Percentiles rank a stretch among this genome's conserved stretches.
Conservation (phyloP, 306 rosid species). For the Amphicarpaea edgeworthii region DNA sequence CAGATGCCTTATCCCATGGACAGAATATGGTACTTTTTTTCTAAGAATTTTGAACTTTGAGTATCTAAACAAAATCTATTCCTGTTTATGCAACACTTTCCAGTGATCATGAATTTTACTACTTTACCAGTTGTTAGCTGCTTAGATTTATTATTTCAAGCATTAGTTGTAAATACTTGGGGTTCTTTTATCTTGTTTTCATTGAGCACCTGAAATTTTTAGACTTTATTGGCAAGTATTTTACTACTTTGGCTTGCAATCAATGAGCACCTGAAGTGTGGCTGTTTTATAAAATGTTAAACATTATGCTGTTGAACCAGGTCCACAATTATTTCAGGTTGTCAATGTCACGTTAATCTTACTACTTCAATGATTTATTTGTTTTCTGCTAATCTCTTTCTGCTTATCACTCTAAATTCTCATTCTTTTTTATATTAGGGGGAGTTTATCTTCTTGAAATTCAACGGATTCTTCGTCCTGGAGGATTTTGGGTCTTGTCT, state of each 20-base stretch:
- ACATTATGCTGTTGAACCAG: neutral
- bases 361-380: neutral
- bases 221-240: neutral
- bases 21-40: slow-evolving; percentile 78
- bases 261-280: neutral
- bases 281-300: slow-evolving; percentile 1
- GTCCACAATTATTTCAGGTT: neutral
- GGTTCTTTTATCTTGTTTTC: neutral
- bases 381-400: slow-evolving; percentile 15
- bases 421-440: slow-evolving; percentile 56
- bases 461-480: slow-evolving; percentile 96
- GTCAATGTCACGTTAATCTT: neutral
- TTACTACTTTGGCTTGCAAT: neutral
- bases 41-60: slow-evolving; percentile 10
- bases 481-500: slow-evolving; percentile 96
- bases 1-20: slow-evolving; percentile 98
- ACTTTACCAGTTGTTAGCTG: slow-evolving; percentile 24
- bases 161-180: neutral
- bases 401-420: neutral
- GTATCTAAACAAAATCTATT: slow-evolving; percentile 22
- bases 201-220: slow-evolving; percentile 17
- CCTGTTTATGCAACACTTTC: slow-evolving; percentile 18
- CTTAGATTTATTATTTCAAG: slow-evolving; percentile 21
- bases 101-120: slow-evolving; percentile 28
- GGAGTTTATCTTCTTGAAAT: slow-evolving; percentile 90